phyloP scores from a whole-genome alignment of 495 filamentous ascomycete species.

The Eremomyces bilateralis region DNA sequence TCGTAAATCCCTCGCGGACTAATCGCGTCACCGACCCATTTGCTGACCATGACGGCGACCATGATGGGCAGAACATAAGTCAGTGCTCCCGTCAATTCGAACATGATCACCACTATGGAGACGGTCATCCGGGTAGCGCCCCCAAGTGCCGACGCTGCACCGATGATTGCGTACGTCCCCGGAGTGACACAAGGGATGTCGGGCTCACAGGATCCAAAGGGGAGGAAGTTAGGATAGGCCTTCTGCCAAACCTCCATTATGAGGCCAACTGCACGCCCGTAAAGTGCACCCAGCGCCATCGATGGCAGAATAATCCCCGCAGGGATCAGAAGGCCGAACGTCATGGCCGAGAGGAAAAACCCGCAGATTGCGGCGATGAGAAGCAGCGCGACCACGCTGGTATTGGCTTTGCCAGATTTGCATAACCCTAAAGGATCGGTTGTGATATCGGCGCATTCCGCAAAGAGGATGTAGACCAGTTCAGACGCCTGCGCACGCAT shows the following conservation, averaged over 20 bases:
- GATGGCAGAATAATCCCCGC: slow-evolving; percentile 92
- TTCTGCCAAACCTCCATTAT: slow-evolving; percentile 76
- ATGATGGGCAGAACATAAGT: slow-evolving; percentile 97
- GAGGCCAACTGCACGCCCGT: slow-evolving; percentile 79
- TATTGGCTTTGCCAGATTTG: slow-evolving; percentile 46
- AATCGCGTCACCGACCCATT: slow-evolving; percentile 97
- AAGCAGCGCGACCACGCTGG: slow-evolving; percentile 56
- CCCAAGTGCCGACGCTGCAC: slow-evolving; percentile 85
- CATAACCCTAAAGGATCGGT: slow-evolving; percentile 82
- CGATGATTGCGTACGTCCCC: slow-evolving; percentile 89
- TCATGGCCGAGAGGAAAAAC: slow-evolving; percentile 68
- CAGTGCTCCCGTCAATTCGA: slow-evolving; percentile 86
- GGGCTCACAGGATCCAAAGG: slow-evolving; percentile 64
- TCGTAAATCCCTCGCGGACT: slow-evolving; percentile 91
- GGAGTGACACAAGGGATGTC: slow-evolving; percentile 84
- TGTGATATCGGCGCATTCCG: slow-evolving; percentile 56
- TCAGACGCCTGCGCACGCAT: slow-evolving; percentile 78
- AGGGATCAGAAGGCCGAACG: slow-evolving; percentile 91
- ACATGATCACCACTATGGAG: slow-evolving; percentile 98
- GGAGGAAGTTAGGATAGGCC: slow-evolving; percentile 49
- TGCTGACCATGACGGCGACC: slow-evolving; percentile 97
- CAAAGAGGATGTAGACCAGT: slow-evolving; percentile 77
- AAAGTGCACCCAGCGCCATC: slow-evolving; percentile 88
- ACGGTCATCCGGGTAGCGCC: slow-evolving; percentile 94
- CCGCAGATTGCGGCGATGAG: slow-evolving; percentile 60